Conservation (phyloP, 2,329 filamentous ascomycete genomes). For the Ophiostoma pallidulum region DNA sequence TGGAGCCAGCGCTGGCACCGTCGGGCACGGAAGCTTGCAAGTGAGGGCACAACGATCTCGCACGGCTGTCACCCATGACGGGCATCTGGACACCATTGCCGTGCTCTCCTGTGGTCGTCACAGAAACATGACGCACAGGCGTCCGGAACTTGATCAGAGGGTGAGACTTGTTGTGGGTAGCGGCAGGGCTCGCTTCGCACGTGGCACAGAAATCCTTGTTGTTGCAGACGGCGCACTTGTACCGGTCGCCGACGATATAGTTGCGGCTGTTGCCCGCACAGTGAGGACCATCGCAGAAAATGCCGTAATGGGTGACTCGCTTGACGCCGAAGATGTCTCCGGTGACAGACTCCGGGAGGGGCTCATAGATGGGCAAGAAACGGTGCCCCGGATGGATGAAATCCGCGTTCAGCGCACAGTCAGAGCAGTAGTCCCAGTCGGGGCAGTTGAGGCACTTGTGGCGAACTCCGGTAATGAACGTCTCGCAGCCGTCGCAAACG, state of each 20-base stretch:
- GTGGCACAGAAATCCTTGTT: constrained; percentile 91
- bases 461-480: constrained; percentile 76
- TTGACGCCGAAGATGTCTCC: background rate
- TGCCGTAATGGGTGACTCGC: constrained; percentile 61
- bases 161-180: constrained; percentile 89
- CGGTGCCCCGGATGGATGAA: constrained; percentile 73
- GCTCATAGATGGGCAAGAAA: constrained; percentile 78
- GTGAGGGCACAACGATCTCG: constrained; percentile 9
- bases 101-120: constrained; percentile 76
- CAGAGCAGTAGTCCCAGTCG: constrained; percentile 89
- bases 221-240: constrained; percentile 95
- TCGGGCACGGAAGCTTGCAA: constrained; percentile 10
- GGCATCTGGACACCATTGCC: constrained; percentile 54
- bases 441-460: constrained; percentile 97
- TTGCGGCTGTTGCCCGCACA: constrained; percentile 49
- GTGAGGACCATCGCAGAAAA: constrained; percentile 90
- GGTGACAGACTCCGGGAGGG: constrained; percentile 22
- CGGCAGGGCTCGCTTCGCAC: constrained; percentile 80
- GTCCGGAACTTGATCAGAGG: constrained; percentile 96
- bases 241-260: constrained; percentile 72
- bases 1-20: background rate
- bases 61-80: constrained; percentile 59
- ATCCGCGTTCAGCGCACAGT: constrained; percentile 58
- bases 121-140: constrained; percentile 75
- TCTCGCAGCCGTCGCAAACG: constrained; percentile 90